A percentile compares a stretch with the other conserved stretches of the same genome.
Conservation (phyloP, 2,329 filamentous ascomycete genomes). For the Pestalotiopsis sp. region DNA sequence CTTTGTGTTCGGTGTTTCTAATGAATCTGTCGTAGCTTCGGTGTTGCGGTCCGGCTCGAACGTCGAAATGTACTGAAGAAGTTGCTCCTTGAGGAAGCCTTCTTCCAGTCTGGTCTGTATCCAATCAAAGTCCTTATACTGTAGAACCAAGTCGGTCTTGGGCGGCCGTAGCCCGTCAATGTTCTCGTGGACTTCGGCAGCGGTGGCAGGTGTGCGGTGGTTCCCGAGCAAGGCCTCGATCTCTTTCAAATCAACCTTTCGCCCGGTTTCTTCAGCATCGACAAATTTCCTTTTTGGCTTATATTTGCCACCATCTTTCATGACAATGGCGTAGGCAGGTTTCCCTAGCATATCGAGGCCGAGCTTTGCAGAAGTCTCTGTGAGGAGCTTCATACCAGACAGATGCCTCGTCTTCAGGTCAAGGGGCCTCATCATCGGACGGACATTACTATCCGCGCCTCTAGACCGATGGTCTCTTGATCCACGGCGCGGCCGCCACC, state of each 20-base stretch:
- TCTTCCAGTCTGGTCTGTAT: conserved; percentile 39
- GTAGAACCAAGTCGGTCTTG: conserved; percentile 37
- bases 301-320: conserved; percentile 38
- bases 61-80: conserved; percentile 42
- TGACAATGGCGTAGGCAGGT: conserved; percentile 48
- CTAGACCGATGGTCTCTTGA: neutral
- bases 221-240: conserved; percentile 35
- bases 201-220: conserved; percentile 26
- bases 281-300: conserved; percentile 11
- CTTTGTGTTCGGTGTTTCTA: neutral
- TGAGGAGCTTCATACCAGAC: conserved; percentile 28
- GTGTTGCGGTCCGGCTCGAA: conserved; percentile 11
- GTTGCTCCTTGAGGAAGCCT: conserved; percentile 51
- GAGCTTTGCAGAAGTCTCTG: conserved; percentile 26
- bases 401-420: conserved; percentile 19
- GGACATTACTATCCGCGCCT: neutral
- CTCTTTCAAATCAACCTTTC: conserved; percentile 24
- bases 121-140: conserved; percentile 41
- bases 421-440: conserved; percentile 15
- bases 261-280: neutral
- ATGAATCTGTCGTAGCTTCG: neutral
- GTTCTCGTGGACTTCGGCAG: conserved; percentile 43
- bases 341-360: conserved; percentile 37
- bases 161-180: conserved; percentile 56
- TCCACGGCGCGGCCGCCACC: neutral